Evolutionary conservation across 192 early-diverging fungal genomes (phyloP), one percentile per base, ranked within the genome.

Genomic region (Rhizophlyctis rosea): DNA sequence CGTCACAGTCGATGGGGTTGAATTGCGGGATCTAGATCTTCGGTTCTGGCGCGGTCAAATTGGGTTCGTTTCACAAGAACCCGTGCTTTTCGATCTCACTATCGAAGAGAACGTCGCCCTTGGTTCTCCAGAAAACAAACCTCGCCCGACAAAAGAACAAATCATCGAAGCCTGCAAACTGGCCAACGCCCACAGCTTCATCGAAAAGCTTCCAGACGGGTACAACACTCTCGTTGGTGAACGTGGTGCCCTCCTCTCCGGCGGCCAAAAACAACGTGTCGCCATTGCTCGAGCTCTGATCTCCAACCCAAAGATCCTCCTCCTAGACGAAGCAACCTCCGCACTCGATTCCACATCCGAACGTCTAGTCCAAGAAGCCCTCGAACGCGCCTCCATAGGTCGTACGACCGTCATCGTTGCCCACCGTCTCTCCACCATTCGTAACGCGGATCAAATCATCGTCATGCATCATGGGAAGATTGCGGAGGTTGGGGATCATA

Each of bases 381-480:
- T 80, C 16, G 78, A 80, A 51, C 52, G 47, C 32, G 75, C 72
- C 28, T 50, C 75, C 4, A 29, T 59, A 29, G 52, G 69, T 30
- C 83, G 94, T 47, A 94, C 92, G 3, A 93, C 87, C 83, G 16
- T 88, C 90, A 25, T 71, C 90, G 86, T 96, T 71, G 94, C 94
- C 1, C 87, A 94, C 70, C 85, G 94, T 31, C 70, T 96, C n/a
- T 90, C 88, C 44, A 96, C 94, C 28, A 87, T 96, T 54, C 74
- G 81, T 33, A 82, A 88, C 49, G 86, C 90, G 14, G 85, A 92
- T 69, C 62, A 84, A n/a, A 98, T 98, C 65, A 85, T 91, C 18
- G 92, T 94, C 9, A 76, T 89, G 50, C 74, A 85, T 11, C 54
- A 75, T 27, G 90, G 88, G 16, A 47, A 47, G 0, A 77, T 91